Evolutionary conservation across 139 green algal genomes (phyloP).

Genomic region (Closterium sp.): DNA sequence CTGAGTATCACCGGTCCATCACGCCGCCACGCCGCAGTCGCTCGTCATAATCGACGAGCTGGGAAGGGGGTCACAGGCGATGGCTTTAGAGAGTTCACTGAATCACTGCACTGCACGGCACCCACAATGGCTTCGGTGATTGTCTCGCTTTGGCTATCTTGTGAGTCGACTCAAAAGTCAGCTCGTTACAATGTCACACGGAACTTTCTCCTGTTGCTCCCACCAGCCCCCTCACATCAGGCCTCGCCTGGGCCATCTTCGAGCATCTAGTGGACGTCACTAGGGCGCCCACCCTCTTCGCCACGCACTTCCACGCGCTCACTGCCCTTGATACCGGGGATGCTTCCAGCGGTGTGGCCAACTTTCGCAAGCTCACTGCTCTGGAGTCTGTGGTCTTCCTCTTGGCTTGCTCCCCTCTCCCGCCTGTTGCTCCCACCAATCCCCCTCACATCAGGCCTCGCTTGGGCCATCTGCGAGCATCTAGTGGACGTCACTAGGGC

Average conservation of each 20-base stretch:
- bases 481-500: conserved; percentile 71
- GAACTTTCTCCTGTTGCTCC: too few species aligned
- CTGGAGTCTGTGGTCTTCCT: too few species aligned
- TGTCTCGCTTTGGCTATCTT: too few species aligned
- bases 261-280: conserved; percentile 83
- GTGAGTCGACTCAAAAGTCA: too few species aligned
- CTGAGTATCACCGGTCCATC: too few species aligned
- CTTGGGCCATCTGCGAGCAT: conserved; percentile 94
- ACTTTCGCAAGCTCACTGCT: not conserved
- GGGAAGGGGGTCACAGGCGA: too few species aligned
- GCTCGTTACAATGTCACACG: too few species aligned
- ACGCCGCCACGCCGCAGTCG: conserved; percentile 63
- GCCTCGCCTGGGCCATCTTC: conserved; percentile 89
- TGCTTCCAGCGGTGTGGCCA: conserved; percentile 36
- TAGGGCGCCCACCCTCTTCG: conserved; percentile 79
- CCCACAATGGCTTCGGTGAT: conserved; percentile 91
- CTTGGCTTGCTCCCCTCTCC: too few species aligned
- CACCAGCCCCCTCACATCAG: not conserved
- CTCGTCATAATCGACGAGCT: conserved; percentile 98
- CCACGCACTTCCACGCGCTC: conserved; percentile 98
- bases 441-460: conserved; percentile 59
- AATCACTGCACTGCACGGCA: too few species aligned
- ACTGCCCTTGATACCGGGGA: conserved; percentile 64
- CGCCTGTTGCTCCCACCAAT: not conserved
- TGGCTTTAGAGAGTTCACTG: too few species aligned